Percentiles rank a stretch among this genome's conserved stretches.
Conservation (phyloP, 2,329 filamentous ascomycete genomes). For the Fusarium sp. region DNA sequence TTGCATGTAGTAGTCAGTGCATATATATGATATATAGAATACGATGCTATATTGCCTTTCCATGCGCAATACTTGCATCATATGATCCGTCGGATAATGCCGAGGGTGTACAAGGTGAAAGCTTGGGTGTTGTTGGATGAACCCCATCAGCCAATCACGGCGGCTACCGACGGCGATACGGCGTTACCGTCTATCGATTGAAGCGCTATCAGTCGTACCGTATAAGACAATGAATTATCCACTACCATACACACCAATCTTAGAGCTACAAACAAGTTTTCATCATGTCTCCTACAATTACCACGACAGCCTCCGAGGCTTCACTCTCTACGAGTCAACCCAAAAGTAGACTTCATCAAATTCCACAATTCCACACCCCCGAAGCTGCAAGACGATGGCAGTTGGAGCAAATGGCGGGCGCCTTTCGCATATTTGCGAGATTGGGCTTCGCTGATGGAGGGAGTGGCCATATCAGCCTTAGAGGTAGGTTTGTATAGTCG, state of each 20-base stretch:
- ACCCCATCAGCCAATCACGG: slow-evolving; percentile 11
- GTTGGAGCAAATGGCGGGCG: neutral
- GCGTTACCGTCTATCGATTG: neutral
- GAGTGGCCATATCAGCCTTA: neutral
- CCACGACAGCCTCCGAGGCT: neutral
- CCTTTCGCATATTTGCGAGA: neutral
- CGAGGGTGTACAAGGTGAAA: neutral
- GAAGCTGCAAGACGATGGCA: neutral
- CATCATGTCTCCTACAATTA: neutral
- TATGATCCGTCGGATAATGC: neutral
- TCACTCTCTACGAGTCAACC: neutral
- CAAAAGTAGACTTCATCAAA: slow-evolving; percentile 15
- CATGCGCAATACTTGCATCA: fast-evolving
- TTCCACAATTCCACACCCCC: neutral
- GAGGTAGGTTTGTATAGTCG: neutral
- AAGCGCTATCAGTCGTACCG: neutral
- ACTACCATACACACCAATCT: fast-evolving
- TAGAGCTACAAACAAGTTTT: neutral
- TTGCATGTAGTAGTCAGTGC: neutral
- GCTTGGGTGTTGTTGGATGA: neutral
- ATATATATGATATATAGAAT: fast-evolving
- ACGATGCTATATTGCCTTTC: neutral
- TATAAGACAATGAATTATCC: neutral
- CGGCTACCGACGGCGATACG: slow-evolving; percentile 8
- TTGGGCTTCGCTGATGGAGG: neutral